Conservation (phyloP, 805 yeast genomes). For the Scheffersomyces coipomensis region DNA sequence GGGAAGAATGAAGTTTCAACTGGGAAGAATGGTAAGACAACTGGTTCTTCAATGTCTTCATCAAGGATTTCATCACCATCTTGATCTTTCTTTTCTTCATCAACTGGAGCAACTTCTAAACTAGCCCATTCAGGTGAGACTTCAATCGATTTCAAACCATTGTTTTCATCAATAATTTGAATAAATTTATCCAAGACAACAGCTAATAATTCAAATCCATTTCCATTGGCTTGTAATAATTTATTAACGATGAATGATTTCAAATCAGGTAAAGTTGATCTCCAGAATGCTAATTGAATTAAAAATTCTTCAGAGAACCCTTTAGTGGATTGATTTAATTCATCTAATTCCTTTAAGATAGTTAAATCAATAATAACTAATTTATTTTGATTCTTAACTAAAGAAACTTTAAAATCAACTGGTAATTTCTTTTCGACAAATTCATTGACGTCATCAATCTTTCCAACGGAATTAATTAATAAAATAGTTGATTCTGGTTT, state of each 20-base stretch:
- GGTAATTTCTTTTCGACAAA: conserved; percentile 39
- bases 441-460: conserved; percentile 49
- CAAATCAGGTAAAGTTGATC: conserved; percentile 58
- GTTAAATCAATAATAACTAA: conserved; percentile 62
- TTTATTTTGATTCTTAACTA: conserved; percentile 51
- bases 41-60: conserved; percentile 25
- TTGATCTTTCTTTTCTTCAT: conserved; percentile 14
- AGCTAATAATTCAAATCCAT: conserved; percentile 76
- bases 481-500: conserved; percentile 57
- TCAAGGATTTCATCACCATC: conserved; percentile 18
- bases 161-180: conserved; percentile 51
- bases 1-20: conserved; percentile 65
- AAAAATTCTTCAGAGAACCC: conserved; percentile 77
- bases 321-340: conserved; percentile 50
- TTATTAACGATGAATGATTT: conserved; percentile 70
- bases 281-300: conserved; percentile 80
- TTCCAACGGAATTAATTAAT: conserved; percentile 35
- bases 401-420: conserved; percentile 46
- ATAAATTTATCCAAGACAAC: conserved; percentile 67
- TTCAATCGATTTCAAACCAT: conserved; percentile 36
- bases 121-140: conserved; percentile 33
- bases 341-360: conserved; percentile 60
- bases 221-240: conserved; percentile 77
- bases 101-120: conserved; percentile 35
- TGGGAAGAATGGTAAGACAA: conserved; percentile 49